Evolutionary conservation across 2,329 filamentous ascomycete genomes (phyloP), one percentile per base, ranked within the genome.

Genomic region (Boeremia exigua): DNA sequence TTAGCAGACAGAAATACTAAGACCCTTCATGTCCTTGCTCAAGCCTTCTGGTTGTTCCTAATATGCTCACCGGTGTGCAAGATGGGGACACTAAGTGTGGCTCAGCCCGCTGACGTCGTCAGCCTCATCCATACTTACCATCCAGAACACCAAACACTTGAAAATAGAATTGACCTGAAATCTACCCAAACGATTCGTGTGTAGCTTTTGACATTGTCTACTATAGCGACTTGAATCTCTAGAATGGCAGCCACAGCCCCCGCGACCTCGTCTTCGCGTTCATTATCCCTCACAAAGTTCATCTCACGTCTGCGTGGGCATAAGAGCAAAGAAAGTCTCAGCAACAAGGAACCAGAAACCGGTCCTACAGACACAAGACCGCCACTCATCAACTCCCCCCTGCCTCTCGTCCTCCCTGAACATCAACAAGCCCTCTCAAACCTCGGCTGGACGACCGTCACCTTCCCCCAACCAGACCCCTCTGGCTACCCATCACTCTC

Each of bases 371-470:
- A 71, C 34, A 48, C 59, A 23, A 54, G 63, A n/a, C 60, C 63
- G 6, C 59, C 70, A 9, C 61, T 75, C 1, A 59, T 59, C 6
- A 48, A 56, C 1, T 65, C 61, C 5, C 66, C 66, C 1, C 52
- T 75, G 1, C 71, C 73, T 1, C 52, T 75, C n/a, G 68, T 75
- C 29, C 60, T 72, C 2, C 63, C 69, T 30, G 60, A 70, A 47
- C 72, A 75, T 53, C 68, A 75, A 59, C 54, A 62, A 36, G 57
- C 65, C 6, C 62, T 75, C 11, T 58, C 65, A 17, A 59, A 61
- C 12, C 66, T 74, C n/a, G 73, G 73, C 36, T 75, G 73, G 73
- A 74, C 72, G 2, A 74, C 70, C 2, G 46, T 75, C 34, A 74
- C 72, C 25, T 72, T 74, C 17, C 71, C 67, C 6, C 54, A 61